phyloP scores from a whole-genome alignment of 2,329 filamentous ascomycete genomes.

The Aureobasidium sp. region DNA sequence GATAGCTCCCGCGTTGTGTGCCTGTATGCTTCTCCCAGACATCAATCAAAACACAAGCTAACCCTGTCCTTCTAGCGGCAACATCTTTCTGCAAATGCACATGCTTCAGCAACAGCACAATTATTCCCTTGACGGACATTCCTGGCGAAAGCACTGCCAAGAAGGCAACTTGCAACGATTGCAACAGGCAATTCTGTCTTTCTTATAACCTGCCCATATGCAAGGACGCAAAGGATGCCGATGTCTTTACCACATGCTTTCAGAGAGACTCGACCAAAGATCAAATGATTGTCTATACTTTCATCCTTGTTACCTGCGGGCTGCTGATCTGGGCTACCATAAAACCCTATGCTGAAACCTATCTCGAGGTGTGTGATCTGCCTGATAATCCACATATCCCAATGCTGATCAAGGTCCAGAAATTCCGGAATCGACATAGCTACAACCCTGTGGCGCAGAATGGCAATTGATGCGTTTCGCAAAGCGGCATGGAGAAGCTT shows the following conservation, averaged over 20 bases:
- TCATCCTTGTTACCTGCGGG: conserved; percentile 56
- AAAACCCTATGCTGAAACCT: conserved; percentile 53
- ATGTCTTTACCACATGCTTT: conserved; percentile 61
- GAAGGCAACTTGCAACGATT: conserved; percentile 54
- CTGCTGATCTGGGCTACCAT: conserved; percentile 54
- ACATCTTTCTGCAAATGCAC: conserved; percentile 68
- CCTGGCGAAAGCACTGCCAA: conserved; percentile 19
- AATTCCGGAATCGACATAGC: conserved; percentile 41
- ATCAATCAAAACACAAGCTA: not conserved
- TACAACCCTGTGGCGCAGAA: conserved; percentile 42
- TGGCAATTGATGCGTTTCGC: conserved; percentile 11
- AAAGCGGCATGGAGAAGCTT: not conserved
- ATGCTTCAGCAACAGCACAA: conserved; percentile 60
- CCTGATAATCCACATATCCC: conserved; percentile 12
- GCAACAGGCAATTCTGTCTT: conserved; percentile 61
- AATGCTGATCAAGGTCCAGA: conserved; percentile 26
- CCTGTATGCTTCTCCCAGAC: conserved; percentile 26
- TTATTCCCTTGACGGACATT: conserved; percentile 54
- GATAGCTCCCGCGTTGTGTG: conserved; percentile 5
- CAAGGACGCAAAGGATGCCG: conserved; percentile 56
- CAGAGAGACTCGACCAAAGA: conserved; percentile 64
- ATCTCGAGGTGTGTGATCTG: conserved; percentile 43
- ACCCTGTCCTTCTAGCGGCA: conserved; percentile 36
- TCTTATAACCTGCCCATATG: conserved; percentile 57
- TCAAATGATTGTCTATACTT: conserved; percentile 58